These are phyloP conservation scores for Saussurea involucrata DNA, from an alignment of 129 eudicot genomes.

Conservation along the genomic window DNA sequence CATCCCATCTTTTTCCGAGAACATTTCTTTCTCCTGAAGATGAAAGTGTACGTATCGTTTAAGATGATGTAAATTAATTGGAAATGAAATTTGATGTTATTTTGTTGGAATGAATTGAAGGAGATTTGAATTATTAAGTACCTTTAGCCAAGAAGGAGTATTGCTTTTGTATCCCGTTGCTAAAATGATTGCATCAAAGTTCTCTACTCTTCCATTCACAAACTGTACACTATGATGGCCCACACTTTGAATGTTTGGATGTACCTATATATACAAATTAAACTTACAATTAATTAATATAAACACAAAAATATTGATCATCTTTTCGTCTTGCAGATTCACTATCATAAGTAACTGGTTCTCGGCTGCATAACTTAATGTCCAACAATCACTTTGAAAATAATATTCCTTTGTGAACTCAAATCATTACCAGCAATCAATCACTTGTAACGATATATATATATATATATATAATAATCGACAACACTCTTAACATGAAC, in stretches of 20 bases:
- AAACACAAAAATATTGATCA: background rate
- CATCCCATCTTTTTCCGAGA: constrained; percentile 86
- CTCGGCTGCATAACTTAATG: background rate
- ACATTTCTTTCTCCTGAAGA: constrained; percentile 75
- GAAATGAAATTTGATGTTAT: background rate
- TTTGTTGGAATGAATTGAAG: background rate
- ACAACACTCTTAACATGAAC: background rate
- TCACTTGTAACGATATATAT: background rate
- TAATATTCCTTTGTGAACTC: background rate
- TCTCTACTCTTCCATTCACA: constrained; percentile 62
- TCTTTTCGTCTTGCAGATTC: background rate
- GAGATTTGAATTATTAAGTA: constrained; percentile 15
- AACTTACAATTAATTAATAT: background rate
- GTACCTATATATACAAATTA: constrained; percentile 43
- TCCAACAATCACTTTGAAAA: background rate
- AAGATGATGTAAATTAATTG: background rate
- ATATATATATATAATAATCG: too few relatives aligned
- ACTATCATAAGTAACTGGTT: background rate
- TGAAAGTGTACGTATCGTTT: background rate
- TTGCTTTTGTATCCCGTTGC: constrained; percentile 99
- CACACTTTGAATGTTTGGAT: constrained; percentile 57
- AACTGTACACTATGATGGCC: constrained; percentile 56
- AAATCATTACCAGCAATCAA: background rate
- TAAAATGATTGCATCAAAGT: constrained; percentile 83
- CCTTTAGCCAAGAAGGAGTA: constrained; percentile 98